Evolutionary conservation across 257 asterid species (phyloP).

Genomic region (Solanum etuberosum): DNA sequence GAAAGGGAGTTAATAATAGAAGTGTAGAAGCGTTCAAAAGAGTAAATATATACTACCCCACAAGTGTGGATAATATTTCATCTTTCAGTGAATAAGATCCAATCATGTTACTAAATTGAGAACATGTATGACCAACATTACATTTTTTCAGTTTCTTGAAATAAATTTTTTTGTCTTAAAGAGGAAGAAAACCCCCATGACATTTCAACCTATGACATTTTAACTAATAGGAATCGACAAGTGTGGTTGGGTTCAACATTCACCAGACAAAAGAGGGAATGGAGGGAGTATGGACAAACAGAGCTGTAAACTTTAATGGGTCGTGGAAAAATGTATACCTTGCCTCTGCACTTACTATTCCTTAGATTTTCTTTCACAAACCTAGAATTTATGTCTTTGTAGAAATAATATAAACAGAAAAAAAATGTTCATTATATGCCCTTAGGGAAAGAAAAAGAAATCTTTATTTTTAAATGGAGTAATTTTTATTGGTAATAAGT

Average conservation of each 20-base stretch:
- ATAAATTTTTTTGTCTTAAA: not conserved
- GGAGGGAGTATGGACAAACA: constrained; percentile 14
- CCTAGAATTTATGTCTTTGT: constrained; percentile 43
- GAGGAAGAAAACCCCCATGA: not conserved
- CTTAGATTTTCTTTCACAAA: constrained; percentile 30
- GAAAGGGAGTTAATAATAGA: not conserved
- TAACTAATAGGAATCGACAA: not conserved
- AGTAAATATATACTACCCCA: not conserved
- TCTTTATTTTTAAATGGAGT: no score
- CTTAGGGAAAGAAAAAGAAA: not conserved
- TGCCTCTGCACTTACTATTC: constrained; percentile 9
- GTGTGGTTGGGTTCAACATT: not conserved
- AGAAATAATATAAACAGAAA: constrained; percentile 24
- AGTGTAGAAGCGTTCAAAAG: not conserved
- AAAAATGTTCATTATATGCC: constrained; percentile 7
- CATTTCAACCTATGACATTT: not conserved
- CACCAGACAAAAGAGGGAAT: not conserved
- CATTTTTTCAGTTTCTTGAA: not conserved
- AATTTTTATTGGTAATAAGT: not conserved
- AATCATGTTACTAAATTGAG: not conserved
- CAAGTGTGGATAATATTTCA: not conserved
- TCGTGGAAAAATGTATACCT: constrained; percentile 11
- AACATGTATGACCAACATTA: not conserved
- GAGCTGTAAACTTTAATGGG: constrained; percentile 56
- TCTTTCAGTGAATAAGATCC: not conserved